Percentiles rank a stretch among this genome's conserved stretches.
Evolutionary conservation across 495 filamentous ascomycete species (phyloP).

Genomic region (Aspergillus hancockii): DNA sequence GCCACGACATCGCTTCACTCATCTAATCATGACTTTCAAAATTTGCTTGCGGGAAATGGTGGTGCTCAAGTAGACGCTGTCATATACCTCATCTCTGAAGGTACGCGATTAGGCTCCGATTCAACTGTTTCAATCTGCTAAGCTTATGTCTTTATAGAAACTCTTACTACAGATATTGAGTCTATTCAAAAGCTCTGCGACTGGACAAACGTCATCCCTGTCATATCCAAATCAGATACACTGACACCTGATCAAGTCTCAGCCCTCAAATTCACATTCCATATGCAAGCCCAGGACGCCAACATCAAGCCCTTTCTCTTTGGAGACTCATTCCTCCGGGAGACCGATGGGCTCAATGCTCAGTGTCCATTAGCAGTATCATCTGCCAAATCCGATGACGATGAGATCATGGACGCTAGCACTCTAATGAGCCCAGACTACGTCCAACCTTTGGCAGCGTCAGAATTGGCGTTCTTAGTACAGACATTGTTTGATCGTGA

Average conservation of each 20-base stretch:
- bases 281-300: constrained; percentile 57
- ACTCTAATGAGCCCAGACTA: constrained; percentile 94
- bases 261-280: constrained; percentile 56
- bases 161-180: constrained; percentile 72
- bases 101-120: constrained; percentile 46
- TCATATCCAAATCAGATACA: constrained; percentile 78
- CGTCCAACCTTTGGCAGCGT: constrained; percentile 75
- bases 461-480: constrained; percentile 74
- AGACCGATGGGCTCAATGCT: constrained; percentile 23
- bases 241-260: constrained; percentile 60
- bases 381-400: constrained; percentile 71
- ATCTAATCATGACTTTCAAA: constrained; percentile 73
- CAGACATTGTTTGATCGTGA: constrained; percentile 74
- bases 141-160: constrained; percentile 48
- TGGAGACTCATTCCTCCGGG: constrained; percentile 37
- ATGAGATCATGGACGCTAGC: constrained; percentile 92
- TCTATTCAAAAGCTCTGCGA: constrained; percentile 71
- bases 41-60: constrained; percentile 79
- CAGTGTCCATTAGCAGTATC: constrained; percentile 75
- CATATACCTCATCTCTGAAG: constrained; percentile 72
- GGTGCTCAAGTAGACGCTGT: constrained; percentile 88
- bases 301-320: constrained; percentile 73
- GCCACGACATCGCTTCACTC: constrained; percentile 58
- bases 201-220: constrained; percentile 84
- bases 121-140: neutral